Conservation (phyloP, 2,329 filamentous ascomycete genomes). For the Fusarium coffeatum region DNA sequence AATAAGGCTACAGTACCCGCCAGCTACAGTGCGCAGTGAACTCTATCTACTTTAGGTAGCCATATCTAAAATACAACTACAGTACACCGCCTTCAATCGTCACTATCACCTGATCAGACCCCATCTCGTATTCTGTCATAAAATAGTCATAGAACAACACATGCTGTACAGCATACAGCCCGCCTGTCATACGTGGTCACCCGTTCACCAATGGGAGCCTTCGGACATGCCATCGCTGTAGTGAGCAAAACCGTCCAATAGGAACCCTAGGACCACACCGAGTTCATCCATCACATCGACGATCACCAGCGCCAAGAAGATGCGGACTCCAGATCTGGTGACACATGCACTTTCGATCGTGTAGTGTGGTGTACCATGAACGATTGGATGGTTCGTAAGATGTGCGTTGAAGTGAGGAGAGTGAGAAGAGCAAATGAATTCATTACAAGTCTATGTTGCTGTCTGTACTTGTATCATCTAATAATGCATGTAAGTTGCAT, state of each 20-base stretch:
- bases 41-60: too few species aligned
- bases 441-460: background rate
- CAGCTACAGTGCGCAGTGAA: too few species aligned
- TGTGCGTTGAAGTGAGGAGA: background rate
- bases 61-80: too few species aligned
- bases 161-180: background rate
- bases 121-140: background rate
- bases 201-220: too few species aligned
- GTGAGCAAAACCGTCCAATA: background rate
- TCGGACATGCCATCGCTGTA: too few species aligned
- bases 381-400: background rate
- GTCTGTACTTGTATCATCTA: background rate
- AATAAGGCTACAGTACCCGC: too few species aligned
- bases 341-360: background rate
- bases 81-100: background rate
- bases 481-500: background rate
- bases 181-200: background rate
- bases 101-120: background rate
- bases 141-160: background rate
- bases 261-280: accelerated
- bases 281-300: background rate
- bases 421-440: background rate
- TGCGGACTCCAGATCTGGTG: background rate
- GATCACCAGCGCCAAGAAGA: background rate
- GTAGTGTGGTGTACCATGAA: too few species aligned